phyloP scores from a whole-genome alignment of 2,329 filamentous ascomycete genomes.

The Plenodomus tracheiphilus region DNA sequence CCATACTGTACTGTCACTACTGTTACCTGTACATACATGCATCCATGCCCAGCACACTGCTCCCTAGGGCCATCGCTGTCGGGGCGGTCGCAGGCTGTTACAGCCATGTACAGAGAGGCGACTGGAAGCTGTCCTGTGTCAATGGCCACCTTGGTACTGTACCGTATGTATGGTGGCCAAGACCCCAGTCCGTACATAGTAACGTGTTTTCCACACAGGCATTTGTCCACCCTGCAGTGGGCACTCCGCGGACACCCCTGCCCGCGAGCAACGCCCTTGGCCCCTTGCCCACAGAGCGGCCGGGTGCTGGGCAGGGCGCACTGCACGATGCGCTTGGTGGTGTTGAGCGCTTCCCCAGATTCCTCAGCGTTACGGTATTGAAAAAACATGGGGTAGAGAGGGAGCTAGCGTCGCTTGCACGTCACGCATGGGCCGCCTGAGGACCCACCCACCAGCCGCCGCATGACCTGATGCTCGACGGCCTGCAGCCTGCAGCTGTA shows the following conservation, averaged over 20 bases:
- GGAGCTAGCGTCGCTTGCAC: constrained; percentile 8
- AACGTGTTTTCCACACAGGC: too few species aligned
- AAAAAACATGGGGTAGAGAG: constrained; percentile 18
- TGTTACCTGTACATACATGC: too few species aligned
- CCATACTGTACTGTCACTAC: constrained; percentile 8
- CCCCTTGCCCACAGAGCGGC: background rate
- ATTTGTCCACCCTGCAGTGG: too few species aligned
- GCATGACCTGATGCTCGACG: constrained; percentile 9
- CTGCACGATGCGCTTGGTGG: background rate
- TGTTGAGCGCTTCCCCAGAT: constrained; percentile 18
- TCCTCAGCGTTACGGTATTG: constrained; percentile 1
- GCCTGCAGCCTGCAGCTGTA: background rate
- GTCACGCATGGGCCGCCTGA: constrained; percentile 16
- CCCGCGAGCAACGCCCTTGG: constrained; percentile 7
- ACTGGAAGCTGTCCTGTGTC: constrained; percentile 15
- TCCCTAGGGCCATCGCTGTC: constrained; percentile 11
- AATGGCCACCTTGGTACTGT: background rate
- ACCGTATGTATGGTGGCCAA: constrained; percentile 21
- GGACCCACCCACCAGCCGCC: constrained; percentile 14
- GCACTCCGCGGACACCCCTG: too few species aligned
- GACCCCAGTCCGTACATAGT: too few species aligned
- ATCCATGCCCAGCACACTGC: too few species aligned
- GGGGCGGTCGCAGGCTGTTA: constrained; percentile 30
- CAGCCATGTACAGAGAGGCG: constrained; percentile 17
- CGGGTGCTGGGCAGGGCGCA: background rate